These are phyloP conservation scores for Pestalotiopsis fici DNA, from an alignment of 2,329 filamentous ascomycete genomes.

Conservation along the genomic window DNA sequence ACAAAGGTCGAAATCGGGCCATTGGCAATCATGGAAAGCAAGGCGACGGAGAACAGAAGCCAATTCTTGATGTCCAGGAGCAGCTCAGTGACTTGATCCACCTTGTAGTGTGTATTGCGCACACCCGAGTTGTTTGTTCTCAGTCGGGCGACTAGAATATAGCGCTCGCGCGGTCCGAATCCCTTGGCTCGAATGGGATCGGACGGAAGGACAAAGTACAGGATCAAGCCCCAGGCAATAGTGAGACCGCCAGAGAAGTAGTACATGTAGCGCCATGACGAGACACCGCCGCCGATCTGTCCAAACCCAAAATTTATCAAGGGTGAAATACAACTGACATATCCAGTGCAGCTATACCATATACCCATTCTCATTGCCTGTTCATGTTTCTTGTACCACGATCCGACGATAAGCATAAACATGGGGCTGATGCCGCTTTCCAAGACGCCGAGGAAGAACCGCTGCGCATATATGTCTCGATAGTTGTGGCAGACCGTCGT, in stretches of 20 bases:
- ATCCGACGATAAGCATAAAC: slow-evolving; percentile 53
- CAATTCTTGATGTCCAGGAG: slow-evolving; percentile 37
- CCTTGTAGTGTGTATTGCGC: slow-evolving; percentile 44
- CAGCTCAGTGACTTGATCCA: slow-evolving; percentile 39
- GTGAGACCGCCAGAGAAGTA: slow-evolving; percentile 41
- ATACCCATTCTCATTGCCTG: slow-evolving; percentile 38
- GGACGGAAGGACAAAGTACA: slow-evolving; percentile 39
- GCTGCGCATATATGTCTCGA: slow-evolving; percentile 40
- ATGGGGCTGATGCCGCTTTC: slow-evolving; percentile 58
- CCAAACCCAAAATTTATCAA: slow-evolving; percentile 50
- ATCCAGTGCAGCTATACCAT: slow-evolving; percentile 45
- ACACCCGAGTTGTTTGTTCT: slow-evolving; percentile 37
- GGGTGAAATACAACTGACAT: slow-evolving; percentile 44
- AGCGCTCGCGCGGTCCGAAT: slow-evolving; percentile 25
- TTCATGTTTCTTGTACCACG: slow-evolving; percentile 43
- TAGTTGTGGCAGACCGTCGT: slow-evolving; percentile 38
- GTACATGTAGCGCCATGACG: slow-evolving; percentile 43
- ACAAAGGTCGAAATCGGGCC: slow-evolving; percentile 45
- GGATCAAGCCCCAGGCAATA: slow-evolving; percentile 37
- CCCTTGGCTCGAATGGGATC: slow-evolving; percentile 39
- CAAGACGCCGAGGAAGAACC: slow-evolving; percentile 58
- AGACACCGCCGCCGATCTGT: slow-evolving; percentile 37
- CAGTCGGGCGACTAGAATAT: slow-evolving; percentile 26
- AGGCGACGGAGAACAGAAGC: slow-evolving; percentile 37
- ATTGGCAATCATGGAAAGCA: slow-evolving; percentile 43